Evolutionary conservation across 768 basidiomycete genomes (phyloP).

Genomic region (Russula sp.): DNA sequence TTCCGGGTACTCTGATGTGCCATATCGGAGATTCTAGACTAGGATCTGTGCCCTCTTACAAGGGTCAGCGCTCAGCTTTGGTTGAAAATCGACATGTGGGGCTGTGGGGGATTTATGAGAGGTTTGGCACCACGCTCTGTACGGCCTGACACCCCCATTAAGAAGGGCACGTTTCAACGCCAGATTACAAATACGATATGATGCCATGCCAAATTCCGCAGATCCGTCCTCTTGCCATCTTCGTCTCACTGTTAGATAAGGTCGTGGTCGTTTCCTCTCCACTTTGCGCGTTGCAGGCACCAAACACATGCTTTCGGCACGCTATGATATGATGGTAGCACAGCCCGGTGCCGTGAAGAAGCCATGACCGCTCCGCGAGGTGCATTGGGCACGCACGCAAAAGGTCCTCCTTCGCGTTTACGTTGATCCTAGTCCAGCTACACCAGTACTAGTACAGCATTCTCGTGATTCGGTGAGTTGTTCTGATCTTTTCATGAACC

Average conservation of each 20-base stretch:
- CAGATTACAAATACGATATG: not conserved
- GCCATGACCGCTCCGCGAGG: conserved; percentile 15
- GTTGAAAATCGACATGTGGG: not conserved
- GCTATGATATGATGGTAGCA: not conserved
- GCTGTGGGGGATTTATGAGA: not conserved
- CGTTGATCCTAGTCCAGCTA: not conserved
- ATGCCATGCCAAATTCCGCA: too few species aligned
- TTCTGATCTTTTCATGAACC: not conserved
- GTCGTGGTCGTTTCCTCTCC: not conserved
- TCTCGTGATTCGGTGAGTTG: not conserved
- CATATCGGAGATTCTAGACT: not conserved
- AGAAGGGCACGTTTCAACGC: not conserved
- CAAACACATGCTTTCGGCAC: not conserved
- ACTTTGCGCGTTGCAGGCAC: not conserved
- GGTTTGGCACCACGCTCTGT: not conserved
- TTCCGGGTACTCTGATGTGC: not conserved
- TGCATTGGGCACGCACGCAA: not conserved
- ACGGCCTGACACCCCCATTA: too few species aligned
- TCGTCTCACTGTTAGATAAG: not conserved
- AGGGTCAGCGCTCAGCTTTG: not conserved
- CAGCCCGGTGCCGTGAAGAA: conserved; percentile 2
- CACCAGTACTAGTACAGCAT: not conserved
- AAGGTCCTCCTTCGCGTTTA: not conserved
- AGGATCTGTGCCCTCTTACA: not conserved
- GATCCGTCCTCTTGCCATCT: not conserved